Evolutionary conservation across 2,329 filamentous ascomycete species (phyloP).

Genomic region (Neospermospora avenae): DNA sequence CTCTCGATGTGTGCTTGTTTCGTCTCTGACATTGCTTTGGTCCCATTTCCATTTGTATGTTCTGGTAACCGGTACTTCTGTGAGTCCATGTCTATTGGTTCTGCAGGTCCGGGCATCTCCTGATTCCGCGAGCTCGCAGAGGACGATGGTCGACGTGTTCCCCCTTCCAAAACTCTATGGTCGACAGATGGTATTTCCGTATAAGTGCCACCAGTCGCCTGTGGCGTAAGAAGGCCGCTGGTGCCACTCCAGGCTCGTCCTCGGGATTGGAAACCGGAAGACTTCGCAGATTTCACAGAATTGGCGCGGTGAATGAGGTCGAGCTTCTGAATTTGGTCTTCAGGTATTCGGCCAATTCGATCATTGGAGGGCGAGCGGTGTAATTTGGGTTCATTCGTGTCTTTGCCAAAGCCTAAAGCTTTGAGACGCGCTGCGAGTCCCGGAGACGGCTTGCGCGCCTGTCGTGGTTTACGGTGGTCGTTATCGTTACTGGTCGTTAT

Average conservation of each 20-base stretch:
- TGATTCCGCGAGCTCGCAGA: constrained; percentile 27
- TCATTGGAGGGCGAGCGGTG: constrained; percentile 35
- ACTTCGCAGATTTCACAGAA: constrained; percentile 38
- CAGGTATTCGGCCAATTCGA: constrained; percentile 65
- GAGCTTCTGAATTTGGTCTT: constrained; percentile 66
- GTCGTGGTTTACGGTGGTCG: constrained; percentile 27
- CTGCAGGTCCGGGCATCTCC: constrained; percentile 30
- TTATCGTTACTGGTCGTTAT: constrained; percentile 17
- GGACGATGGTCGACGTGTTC: constrained; percentile 26
- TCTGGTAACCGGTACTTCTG: constrained; percentile 74
- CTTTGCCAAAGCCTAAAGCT: constrained; percentile 56
- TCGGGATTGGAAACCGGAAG: constrained; percentile 56
- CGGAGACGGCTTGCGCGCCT: constrained; percentile 56
- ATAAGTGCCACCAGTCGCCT: constrained; percentile 30
- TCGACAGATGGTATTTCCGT: constrained; percentile 25
- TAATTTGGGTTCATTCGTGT: constrained; percentile 21
- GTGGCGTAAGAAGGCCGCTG: constrained; percentile 38
- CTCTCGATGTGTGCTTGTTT: constrained; percentile 56
- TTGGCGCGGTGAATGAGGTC: constrained; percentile 63
- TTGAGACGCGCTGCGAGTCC: constrained; percentile 63
- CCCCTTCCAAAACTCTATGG: constrained; percentile 26
- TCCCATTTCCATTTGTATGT: constrained; percentile 64
- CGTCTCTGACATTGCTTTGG: constrained; percentile 57
- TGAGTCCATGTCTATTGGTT: constrained; percentile 62
- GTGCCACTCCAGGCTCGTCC: constrained; percentile 71